Percentiles rank a stretch among this genome's conserved stretches.
Conservation (phyloP, 768 basidiomycete genomes). For the Lactifluus volemus region DNA sequence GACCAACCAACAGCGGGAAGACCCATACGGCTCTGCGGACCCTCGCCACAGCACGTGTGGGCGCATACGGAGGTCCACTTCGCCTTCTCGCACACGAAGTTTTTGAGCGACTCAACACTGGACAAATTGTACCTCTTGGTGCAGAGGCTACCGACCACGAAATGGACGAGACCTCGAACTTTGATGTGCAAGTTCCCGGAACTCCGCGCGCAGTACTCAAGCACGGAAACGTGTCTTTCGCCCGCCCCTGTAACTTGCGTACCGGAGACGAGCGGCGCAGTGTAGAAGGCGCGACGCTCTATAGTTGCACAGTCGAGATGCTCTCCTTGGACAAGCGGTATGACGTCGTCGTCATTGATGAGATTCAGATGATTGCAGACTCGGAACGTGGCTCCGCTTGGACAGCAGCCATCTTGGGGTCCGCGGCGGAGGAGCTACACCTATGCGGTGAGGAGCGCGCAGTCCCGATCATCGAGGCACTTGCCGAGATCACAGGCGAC, state of each 20-base stretch:
- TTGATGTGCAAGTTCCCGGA: slow-evolving; percentile 26
- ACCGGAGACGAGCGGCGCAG: slow-evolving; percentile 88
- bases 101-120: slow-evolving; percentile 83
- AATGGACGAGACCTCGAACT: slow-evolving; percentile 30
- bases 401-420: slow-evolving; percentile 72
- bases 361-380: slow-evolving; percentile 94
- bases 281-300: slow-evolving; percentile 47
- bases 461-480: slow-evolving; percentile 61
- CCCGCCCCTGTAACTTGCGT: slow-evolving; percentile 69
- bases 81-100: slow-evolving; percentile 93
- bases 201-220: slow-evolving; percentile 21
- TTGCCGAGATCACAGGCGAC: slow-evolving; percentile 76
- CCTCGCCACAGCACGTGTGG: slow-evolving; percentile 61
- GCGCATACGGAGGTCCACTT: slow-evolving; percentile 87
- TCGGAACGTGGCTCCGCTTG: slow-evolving; percentile 69
- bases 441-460: slow-evolving; percentile 94
- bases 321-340: slow-evolving; percentile 32
- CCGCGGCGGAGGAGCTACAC: slow-evolving; percentile 76
- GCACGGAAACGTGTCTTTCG: slow-evolving; percentile 38
- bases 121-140: slow-evolving; percentile 75
- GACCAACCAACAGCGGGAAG: slow-evolving; percentile 97
- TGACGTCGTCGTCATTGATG: slow-evolving; percentile 91
- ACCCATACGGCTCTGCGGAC: slow-evolving; percentile 90
- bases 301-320: slow-evolving; percentile 97
- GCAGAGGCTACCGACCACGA: slow-evolving; percentile 36